These are phyloP conservation scores for Paralagenidium karlingii DNA, from an alignment of 352 stramenopile genomes.

Conservation along the genomic window DNA sequence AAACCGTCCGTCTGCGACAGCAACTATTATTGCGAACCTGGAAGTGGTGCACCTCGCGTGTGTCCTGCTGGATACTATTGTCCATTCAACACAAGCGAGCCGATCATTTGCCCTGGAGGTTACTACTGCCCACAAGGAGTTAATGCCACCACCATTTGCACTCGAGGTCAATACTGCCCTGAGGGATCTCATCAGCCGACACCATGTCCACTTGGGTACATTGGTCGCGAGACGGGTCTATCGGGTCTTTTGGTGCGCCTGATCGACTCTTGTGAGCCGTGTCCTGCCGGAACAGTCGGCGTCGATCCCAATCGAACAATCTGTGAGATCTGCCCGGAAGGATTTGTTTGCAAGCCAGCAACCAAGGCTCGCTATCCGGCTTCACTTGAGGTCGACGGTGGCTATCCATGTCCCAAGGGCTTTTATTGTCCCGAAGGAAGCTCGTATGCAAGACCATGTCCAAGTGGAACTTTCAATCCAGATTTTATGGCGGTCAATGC, in stretches of 20 bases:
- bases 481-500: slow-evolving; percentile 20
- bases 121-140: slow-evolving; percentile 55
- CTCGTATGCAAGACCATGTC: slow-evolving; percentile 42
- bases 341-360: slow-evolving; percentile 75
- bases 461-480: slow-evolving; percentile 68
- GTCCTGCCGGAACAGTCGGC: slow-evolving; percentile 66
- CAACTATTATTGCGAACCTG: slow-evolving; percentile 44
- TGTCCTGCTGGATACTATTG: slow-evolving; percentile 69
- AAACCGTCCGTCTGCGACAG: slow-evolving; percentile 32
- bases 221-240: slow-evolving; percentile 36
- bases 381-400: slow-evolving; percentile 43
- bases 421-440: slow-evolving; percentile 60
- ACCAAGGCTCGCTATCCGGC: slow-evolving; percentile 44
- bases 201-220: slow-evolving; percentile 68
- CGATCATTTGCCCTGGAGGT: slow-evolving; percentile 44
- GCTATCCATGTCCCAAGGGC: slow-evolving; percentile 74
- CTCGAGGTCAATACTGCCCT: slow-evolving; percentile 62
- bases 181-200: slow-evolving; percentile 26
- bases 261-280: slow-evolving; percentile 50
- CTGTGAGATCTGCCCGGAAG: slow-evolving; percentile 57
- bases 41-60: slow-evolving; percentile 23
- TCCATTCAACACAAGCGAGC: slow-evolving; percentile 46
- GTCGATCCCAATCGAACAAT: slow-evolving; percentile 59
- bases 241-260: slow-evolving; percentile 31
- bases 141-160: slow-evolving; percentile 19